These are phyloP conservation scores for Lathyrus aphaca DNA, from an alignment of 306 rosid genomes.

Conservation along the genomic window DNA sequence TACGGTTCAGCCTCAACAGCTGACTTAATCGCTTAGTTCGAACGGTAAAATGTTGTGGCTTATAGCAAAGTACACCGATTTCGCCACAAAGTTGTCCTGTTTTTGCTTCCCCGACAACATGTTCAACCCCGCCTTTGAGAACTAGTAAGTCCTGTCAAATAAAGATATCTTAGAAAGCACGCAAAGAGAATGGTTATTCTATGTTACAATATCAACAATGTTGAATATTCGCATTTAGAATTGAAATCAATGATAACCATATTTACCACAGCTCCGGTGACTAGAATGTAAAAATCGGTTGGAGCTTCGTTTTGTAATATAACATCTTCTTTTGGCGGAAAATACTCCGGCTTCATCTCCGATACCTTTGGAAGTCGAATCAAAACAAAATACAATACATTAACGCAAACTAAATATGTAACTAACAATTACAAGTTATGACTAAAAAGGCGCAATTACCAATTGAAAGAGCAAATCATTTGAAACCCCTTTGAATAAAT, in stretches of 20 bases:
- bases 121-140: conserved; percentile 73
- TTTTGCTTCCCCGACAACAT: conserved; percentile 81
- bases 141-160: conserved; percentile 65
- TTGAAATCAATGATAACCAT: conserved; percentile 11
- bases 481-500: conserved; percentile 87
- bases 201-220: background rate
- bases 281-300: conserved; percentile 87
- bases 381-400: conserved; percentile 28
- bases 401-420: conserved; percentile 6
- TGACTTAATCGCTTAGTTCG: conserved; percentile 85
- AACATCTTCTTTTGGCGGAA: conserved; percentile 96
- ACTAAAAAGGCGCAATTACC: conserved; percentile 52
- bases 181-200: background rate
- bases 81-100: conserved; percentile 85
- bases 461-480: conserved; percentile 86
- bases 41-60: conserved; percentile 87
- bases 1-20: conserved; percentile 76
- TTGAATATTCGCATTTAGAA: background rate
- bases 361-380: conserved; percentile 60
- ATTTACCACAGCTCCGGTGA: conserved; percentile 86
- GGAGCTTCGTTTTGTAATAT: conserved; percentile 97
- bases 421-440: conserved; percentile 6
- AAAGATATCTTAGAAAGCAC: conserved; percentile 37
- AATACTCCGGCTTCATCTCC: conserved; percentile 97
- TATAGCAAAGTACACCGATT: conserved; percentile 88